Evolutionary conservation across 805 yeast genomes (phyloP), one percentile per base, ranked within the genome.

Genomic region (Maudiozyma bulderi): DNA sequence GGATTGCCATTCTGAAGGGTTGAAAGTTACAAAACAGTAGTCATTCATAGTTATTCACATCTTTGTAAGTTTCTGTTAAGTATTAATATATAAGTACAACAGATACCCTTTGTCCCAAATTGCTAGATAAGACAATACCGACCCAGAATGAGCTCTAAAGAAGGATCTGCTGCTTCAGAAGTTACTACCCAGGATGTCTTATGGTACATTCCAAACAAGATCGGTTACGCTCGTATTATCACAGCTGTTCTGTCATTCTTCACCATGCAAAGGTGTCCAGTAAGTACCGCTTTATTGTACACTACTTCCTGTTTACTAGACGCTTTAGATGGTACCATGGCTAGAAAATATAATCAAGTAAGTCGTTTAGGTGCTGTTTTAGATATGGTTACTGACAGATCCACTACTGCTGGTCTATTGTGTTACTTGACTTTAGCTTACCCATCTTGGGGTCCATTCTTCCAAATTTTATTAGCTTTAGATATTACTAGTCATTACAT

Each of bases 321-420:
- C 68, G 99, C 99, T 0, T 78, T 89, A 50, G 99, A 93, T 65
- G 99, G 99, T 4, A 81, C 84, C 48, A 95, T 96, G 50, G 99
- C 99, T 5, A 77, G 99, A 54, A 77, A 76, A 59, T 87, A 75
- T 65, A 80, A 86, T 64, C 99, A 93, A 67, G 84, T 95, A 13
- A 86, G 97, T 33, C 77, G 80, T 56, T 87, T 88, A 57, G 99
- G 99, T 37, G 98, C 99, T 15, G 95, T 95, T 20, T 76, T 93
- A 58, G 99, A 93, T 68, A 93, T 93, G 99, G 97, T 93, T 33
- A 91, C 99, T 15, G 99, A 93, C 66, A 77, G 99, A 62, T 93
- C 97, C 65, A 90, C 99, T 11, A 93, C 99, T 0, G 80, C 95
- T 11, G 84, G 96, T n/a, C 75, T 93, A 60, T 81, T 93, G 57